phyloP scores from a whole-genome alignment of 768 basidiomycete genomes.

The Kwoniella heveanensis region DNA sequence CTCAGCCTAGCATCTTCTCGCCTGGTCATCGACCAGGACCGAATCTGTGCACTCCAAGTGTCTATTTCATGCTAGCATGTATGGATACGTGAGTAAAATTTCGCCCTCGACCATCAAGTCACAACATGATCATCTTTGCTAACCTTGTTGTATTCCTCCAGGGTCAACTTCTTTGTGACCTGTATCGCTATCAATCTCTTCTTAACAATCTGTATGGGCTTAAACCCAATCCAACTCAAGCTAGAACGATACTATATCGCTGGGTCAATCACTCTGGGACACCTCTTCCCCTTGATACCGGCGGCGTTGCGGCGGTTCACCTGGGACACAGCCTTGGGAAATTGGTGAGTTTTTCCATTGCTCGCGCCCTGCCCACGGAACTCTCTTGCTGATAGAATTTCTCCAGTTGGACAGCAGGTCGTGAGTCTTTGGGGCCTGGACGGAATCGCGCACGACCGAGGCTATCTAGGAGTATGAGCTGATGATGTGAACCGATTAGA shows the following conservation, averaged over 20 bases:
- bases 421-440: conserved; percentile 7
- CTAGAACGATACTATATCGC: conserved; percentile 40
- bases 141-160: not conserved
- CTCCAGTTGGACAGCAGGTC: conserved; percentile 8
- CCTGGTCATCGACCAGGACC: conserved; percentile 4
- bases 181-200: conserved; percentile 42
- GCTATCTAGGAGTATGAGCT: too few species aligned
- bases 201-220: conserved; percentile 36
- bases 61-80: conserved; percentile 27
- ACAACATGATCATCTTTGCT: too few species aligned
- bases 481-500: not conserved
- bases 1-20: conserved; percentile 7
- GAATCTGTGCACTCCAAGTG: conserved; percentile 18
- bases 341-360: conserved; percentile 29
- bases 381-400: not conserved
- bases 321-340: conserved; percentile 21
- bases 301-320: conserved; percentile 29
- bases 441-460: not conserved
- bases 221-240: conserved; percentile 25
- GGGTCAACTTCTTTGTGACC: conserved; percentile 36
- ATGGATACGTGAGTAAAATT: conserved; percentile 24
- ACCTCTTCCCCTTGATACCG: conserved; percentile 26
- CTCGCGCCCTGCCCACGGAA: not conserved
- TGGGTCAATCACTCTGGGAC: conserved; percentile 26
- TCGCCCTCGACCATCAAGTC: too few species aligned